Base-by-base conservation (phyloP, 2,329 filamentous ascomycete genomes). In the Pseudophaeomoniella oleicola region DNA sequence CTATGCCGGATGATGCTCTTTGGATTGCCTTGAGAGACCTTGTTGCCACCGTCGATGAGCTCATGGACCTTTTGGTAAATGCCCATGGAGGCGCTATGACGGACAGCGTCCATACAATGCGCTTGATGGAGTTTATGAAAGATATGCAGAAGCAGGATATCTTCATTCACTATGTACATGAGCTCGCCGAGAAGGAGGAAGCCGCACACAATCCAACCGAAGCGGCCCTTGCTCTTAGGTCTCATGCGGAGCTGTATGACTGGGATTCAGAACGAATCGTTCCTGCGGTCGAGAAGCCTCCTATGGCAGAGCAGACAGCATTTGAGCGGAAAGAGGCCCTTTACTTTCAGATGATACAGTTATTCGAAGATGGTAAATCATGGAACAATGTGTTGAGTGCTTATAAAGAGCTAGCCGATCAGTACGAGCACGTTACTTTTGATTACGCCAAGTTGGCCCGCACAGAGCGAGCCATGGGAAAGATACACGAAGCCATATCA, bases 141-240 rank as follows among this genome's bases (percentile, higher is more conserved):
- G 86, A 94, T 52, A 93, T 94, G 80, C 83, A 92, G 46, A 93
- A 93, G 52, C 86, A 94, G 54, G 87, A 94, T 50, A 94, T 94
- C 39, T 96, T 94, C 56, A 81, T 94, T 44, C 80, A 86, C 45
- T 94, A 96, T 50, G 87, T 96, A 11, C 88, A 96, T 53, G 86
- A 94, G 56, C 69, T 96, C 14, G 83, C 86, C 2, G 65, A 75
- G 29, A 65, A 90, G 10, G 88, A 96, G 55, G 70, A 72, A 5
- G 72, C 78, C 30, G 72, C 81, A 3, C 70, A 80, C 39, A 90
- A 94, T 49, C 75, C 78, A 44, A 82, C 85, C 0, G 87, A 94
- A 58, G 88, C 88, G 11, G 90, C 86, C 10, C 69, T 96, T 43
- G 86, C 87, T 3, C 68, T 96, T 27, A 79, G 85, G 30, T 72